phyloP scores from a whole-genome alignment of 345 rosid species.

The Arabis hirsuta region DNA sequence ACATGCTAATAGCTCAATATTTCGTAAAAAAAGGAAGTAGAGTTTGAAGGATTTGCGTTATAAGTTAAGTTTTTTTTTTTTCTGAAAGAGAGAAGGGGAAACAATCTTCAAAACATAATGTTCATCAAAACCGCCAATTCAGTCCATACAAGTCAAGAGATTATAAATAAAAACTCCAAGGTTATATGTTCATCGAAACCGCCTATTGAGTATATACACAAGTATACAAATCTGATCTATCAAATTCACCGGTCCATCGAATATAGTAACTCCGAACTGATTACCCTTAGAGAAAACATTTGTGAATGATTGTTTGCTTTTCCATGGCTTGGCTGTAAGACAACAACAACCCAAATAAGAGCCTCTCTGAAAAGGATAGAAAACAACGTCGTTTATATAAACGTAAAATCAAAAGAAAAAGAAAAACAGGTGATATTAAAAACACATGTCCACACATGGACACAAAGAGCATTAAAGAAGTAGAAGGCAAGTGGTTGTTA shows the following conservation, averaged over 20 bases:
- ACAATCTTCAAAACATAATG: background rate
- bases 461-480: slow-evolving; percentile 36
- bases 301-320: slow-evolving; percentile 3
- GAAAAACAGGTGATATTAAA: slow-evolving; percentile 2
- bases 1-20: too few relatives aligned
- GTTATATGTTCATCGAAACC: background rate
- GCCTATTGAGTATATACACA: background rate
- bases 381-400: background rate
- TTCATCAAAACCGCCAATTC: too few relatives aligned
- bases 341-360: background rate
- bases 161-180: background rate
- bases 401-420: slow-evolving; percentile 10
- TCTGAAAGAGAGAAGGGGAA: background rate
- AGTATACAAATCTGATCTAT: background rate
- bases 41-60: background rate
- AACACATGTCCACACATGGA: slow-evolving; percentile 42
- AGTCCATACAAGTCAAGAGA: background rate
- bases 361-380: background rate
- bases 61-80: too few relatives aligned
- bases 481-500: slow-evolving; percentile 41
- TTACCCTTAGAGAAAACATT: slow-evolving; percentile 6
- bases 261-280: background rate
- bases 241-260: background rate
- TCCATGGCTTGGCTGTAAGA: background rate
- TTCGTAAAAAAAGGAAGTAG: too few relatives aligned